These are phyloP conservation scores for Lichtheimia corymbifera DNA, from an alignment of 371 early-diverging fungal genomes.

Conservation along the genomic window DNA sequence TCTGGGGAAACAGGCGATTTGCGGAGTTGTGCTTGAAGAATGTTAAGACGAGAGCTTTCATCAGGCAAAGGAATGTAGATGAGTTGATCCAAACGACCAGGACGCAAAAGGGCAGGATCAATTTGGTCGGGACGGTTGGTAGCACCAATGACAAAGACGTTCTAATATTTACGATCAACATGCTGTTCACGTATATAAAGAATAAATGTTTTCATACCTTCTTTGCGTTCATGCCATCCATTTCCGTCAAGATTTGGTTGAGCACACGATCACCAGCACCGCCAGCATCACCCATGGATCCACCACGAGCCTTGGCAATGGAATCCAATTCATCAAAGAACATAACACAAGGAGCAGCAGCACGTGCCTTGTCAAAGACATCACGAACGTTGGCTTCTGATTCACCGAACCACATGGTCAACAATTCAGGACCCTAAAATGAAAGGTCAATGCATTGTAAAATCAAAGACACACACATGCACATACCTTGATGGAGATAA, in stretches of 20 bases:
- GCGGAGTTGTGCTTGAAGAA: slow-evolving; percentile 93
- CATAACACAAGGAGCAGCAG: slow-evolving; percentile 99
- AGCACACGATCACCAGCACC: slow-evolving; percentile 99
- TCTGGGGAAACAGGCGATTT: slow-evolving; percentile 93
- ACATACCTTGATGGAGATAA: slow-evolving; percentile 96
- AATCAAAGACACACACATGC: not conserved
- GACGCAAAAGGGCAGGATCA: slow-evolving; percentile 94
- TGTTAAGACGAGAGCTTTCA: slow-evolving; percentile 84
- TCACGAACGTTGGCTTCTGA: slow-evolving; percentile 99
- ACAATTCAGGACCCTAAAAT: slow-evolving; percentile 94
- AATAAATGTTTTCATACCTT: slow-evolving; percentile 48
- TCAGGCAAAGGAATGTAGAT: slow-evolving; percentile 99
- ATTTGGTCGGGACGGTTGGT: slow-evolving; percentile 99
- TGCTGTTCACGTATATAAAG: not conserved
- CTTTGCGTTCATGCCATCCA: slow-evolving; percentile 99
- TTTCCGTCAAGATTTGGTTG: slow-evolving; percentile 99
- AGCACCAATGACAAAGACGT: slow-evolving; percentile 99
- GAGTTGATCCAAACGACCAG: slow-evolving; percentile 99
- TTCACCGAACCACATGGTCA: slow-evolving; percentile 99
- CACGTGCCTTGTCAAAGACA: slow-evolving; percentile 99
- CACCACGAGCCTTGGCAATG: slow-evolving; percentile 97
- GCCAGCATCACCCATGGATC: slow-evolving; percentile 83
- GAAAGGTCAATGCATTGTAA: not conserved
- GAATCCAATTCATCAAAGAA: slow-evolving; percentile 99
- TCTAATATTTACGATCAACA: slow-evolving; percentile 90